These are phyloP conservation scores for Naganishia friedmannii DNA, from an alignment of 768 basidiomycete genomes.

Conservation along the genomic window DNA sequence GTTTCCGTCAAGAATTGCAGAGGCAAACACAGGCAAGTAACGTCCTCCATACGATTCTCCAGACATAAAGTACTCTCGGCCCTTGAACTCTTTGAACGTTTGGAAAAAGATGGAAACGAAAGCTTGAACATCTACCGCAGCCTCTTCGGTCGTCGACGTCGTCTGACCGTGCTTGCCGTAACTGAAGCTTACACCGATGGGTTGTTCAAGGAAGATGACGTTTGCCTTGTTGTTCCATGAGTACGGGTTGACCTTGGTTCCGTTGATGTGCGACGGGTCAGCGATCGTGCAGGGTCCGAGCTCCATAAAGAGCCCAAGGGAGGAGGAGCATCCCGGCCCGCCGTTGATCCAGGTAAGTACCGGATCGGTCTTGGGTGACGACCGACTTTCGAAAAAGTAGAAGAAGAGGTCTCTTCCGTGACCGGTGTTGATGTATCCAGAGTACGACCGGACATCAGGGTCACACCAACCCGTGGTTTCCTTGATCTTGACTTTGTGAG, in stretches of 20 bases:
- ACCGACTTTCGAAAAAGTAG: slow-evolving; percentile 72
- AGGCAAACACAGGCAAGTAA: slow-evolving; percentile 61
- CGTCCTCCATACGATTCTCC: slow-evolving; percentile 58
- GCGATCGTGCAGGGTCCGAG: slow-evolving; percentile 70
- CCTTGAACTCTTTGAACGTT: slow-evolving; percentile 69
- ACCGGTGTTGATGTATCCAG: slow-evolving; percentile 50
- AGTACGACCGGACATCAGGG: slow-evolving; percentile 50
- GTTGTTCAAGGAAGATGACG: slow-evolving; percentile 61
- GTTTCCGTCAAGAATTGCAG: slow-evolving; percentile 74
- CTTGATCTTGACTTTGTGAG: slow-evolving; percentile 54
- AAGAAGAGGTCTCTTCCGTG: slow-evolving; percentile 55
- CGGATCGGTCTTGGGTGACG: slow-evolving; percentile 49
- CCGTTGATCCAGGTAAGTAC: slow-evolving; percentile 52
- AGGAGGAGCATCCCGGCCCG: slow-evolving; percentile 62
- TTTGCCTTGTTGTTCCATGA: slow-evolving; percentile 54
- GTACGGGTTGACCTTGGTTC: slow-evolving; percentile 50
- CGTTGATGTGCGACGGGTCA: slow-evolving; percentile 45
- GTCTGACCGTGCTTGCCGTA: slow-evolving; percentile 62
- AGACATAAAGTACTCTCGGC: slow-evolving; percentile 67
- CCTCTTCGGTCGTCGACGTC: slow-evolving; percentile 73
- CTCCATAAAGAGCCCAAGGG: slow-evolving; percentile 70
- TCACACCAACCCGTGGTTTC: slow-evolving; percentile 55
- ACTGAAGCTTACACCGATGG: slow-evolving; percentile 54
- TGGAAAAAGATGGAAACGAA: slow-evolving; percentile 78
- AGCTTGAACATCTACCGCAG: slow-evolving; percentile 69